A percentile compares a stretch with the other conserved stretches of the same genome.
Evolutionary conservation across 306 rosid species (phyloP).

Genomic region (Fragaria iinumae): DNA sequence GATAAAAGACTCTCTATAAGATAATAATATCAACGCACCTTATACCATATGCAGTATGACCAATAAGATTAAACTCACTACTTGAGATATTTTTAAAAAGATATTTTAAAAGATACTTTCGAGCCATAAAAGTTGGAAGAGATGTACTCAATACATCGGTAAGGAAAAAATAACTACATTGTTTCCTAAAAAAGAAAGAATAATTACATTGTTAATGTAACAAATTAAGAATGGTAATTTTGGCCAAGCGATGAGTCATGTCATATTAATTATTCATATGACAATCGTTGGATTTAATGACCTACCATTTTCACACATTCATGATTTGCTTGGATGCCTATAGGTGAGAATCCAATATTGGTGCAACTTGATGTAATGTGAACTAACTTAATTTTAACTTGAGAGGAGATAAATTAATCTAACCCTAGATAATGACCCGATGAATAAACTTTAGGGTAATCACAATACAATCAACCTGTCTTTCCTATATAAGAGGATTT

Average conservation of each 20-base stretch:
- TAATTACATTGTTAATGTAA: not conserved
- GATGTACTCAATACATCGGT: not conserved
- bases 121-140: not conserved
- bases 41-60: not conserved
- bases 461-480: not conserved
- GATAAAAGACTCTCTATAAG: too few species aligned
- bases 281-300: not conserved
- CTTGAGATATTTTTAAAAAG: not conserved
- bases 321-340: not conserved
- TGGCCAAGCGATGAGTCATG: not conserved
- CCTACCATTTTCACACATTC: not conserved
- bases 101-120: too few species aligned
- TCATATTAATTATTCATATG: not conserved
- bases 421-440: too few species aligned
- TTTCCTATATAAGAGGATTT: too few species aligned
- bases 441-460: not conserved
- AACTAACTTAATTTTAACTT: not conserved
- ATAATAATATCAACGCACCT: not conserved
- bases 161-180: not conserved
- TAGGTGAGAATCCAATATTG: too few species aligned
- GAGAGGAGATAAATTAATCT: not conserved
- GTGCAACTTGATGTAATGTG: not conserved
- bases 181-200: not conserved
- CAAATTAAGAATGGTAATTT: not conserved
- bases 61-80: not conserved